Percentiles rank a stretch among this genome's conserved stretches.
phyloP scores from a whole-genome alignment of 139 green algal genomes.

The Coelastrella sp. region DNA sequence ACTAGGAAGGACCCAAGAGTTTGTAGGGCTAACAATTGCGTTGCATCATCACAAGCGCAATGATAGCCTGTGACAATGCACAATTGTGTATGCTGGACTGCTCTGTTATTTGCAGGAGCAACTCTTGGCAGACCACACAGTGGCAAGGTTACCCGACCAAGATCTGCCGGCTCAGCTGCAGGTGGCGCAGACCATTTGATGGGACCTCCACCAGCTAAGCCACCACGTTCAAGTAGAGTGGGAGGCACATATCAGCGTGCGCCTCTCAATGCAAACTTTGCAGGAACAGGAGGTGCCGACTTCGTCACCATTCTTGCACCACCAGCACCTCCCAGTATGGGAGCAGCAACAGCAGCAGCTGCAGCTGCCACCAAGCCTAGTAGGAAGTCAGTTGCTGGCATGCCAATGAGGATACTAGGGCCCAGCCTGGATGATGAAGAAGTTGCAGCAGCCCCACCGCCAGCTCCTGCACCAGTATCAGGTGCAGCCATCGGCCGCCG shows the following conservation, averaged over 20 bases:
- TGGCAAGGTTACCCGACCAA: not conserved
- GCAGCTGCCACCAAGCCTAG: not conserved
- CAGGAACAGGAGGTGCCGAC: not conserved
- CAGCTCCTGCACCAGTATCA: not conserved
- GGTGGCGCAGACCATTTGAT: not conserved
- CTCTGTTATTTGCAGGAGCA: conserved; percentile 1
- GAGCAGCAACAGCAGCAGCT: not conserved
- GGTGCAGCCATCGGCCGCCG: not conserved
- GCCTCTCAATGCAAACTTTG: not conserved
- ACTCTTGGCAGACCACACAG: not conserved
- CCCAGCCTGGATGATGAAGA: not conserved
- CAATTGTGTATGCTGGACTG: too few relatives aligned
- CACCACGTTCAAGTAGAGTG: conserved; percentile 19
- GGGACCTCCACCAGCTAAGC: conserved; percentile 12
- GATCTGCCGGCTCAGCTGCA: not conserved
- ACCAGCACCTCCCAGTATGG: not conserved
- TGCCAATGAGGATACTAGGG: conserved; percentile 21
- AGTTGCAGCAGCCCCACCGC: not conserved
- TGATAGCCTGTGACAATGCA: too few relatives aligned
- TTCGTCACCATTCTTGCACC: conserved; percentile 6
- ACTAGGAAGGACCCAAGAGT: too few relatives aligned
- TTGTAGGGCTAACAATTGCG: too few relatives aligned
- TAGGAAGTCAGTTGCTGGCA: conserved; percentile 26
- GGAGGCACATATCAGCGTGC: conserved; percentile 24
- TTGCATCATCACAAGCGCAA: too few relatives aligned